phyloP scores from a whole-genome alignment of 164 flowering plant genomes.

The Paratinospora sagittata region DNA sequence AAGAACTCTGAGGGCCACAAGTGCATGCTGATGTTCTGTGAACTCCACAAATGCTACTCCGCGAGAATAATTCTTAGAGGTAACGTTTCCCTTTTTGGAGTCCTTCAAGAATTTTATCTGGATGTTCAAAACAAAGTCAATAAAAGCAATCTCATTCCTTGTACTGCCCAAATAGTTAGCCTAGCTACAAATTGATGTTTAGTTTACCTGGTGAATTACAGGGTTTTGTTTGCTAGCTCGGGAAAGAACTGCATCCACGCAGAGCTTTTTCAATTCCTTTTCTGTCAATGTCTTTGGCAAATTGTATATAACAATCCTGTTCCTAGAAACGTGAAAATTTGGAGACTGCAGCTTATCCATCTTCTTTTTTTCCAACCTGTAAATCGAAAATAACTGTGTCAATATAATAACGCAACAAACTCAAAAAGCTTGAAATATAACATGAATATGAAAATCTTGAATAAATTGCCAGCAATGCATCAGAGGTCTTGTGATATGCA shows the following conservation, averaged over 20 bases:
- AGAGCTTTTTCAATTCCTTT: conserved; percentile 54
- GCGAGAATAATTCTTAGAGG: conserved; percentile 49
- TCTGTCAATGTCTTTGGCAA: conserved; percentile 79
- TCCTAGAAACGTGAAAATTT: conserved; percentile 83
- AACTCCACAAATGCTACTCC: conserved; percentile 95
- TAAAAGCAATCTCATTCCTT: background rate
- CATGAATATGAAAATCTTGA: background rate
- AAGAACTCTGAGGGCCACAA: conserved; percentile 92
- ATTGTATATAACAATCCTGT: conserved; percentile 80
- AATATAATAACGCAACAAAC: background rate
- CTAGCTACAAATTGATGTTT: background rate
- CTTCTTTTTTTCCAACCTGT: conserved; percentile 70
- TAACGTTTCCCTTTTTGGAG: conserved; percentile 42
- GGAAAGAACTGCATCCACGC: conserved; percentile 68
- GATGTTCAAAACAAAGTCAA: conserved; percentile 13
- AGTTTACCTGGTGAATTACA: conserved; percentile 68
- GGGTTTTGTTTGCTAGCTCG: conserved; percentile 90
- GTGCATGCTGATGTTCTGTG: conserved; percentile 90
- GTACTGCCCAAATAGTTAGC: background rate
- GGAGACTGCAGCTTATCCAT: conserved; percentile 70
- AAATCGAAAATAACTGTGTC: conserved; percentile 5
- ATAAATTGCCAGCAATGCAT: no score
- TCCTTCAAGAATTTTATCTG: conserved; percentile 76
- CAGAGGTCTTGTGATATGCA: no score
- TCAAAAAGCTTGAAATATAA: background rate